phyloP scores from a whole-genome alignment of 176 grass and related monocot genomes.

The Poa pratensis region DNA sequence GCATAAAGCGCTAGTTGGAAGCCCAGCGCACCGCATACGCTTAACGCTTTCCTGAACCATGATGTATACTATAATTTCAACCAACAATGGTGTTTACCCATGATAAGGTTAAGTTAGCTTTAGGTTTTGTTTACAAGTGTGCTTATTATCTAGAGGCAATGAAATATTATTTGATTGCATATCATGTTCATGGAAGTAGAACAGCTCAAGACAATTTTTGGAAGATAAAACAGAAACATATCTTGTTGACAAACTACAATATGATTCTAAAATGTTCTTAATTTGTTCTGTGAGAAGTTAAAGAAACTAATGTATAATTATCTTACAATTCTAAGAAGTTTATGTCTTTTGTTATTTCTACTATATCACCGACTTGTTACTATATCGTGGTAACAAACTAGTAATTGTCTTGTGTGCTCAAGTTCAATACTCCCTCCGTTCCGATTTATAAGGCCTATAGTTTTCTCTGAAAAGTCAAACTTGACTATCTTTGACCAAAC shows the following conservation, averaged over 20 bases:
- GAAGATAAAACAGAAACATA: neutral
- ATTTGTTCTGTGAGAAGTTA: neutral
- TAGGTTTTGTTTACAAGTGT: neutral
- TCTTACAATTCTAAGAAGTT: neutral
- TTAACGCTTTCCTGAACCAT: no score
- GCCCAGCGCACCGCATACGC: no score
- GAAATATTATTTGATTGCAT: neutral
- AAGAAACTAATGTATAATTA: neutral
- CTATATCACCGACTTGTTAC: neutral
- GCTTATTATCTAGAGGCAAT: neutral
- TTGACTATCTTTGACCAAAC: no score
- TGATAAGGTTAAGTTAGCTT: neutral
- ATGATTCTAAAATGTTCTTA: neutral
- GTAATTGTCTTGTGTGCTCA: neutral
- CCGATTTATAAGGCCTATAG: no score
- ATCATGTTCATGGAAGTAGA: slow-evolving; percentile 18
- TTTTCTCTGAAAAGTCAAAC: no score
- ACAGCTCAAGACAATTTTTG: neutral
- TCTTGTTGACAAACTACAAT: slow-evolving; percentile 11
- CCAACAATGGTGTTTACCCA: neutral
- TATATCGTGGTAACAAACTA: neutral
- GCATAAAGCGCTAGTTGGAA: no score
- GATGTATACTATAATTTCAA: neutral
- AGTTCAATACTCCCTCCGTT: no score
- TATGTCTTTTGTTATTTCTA: neutral